Conservation (phyloP, 306 rosid genomes). For the Acacia melanoxylon region DNA sequence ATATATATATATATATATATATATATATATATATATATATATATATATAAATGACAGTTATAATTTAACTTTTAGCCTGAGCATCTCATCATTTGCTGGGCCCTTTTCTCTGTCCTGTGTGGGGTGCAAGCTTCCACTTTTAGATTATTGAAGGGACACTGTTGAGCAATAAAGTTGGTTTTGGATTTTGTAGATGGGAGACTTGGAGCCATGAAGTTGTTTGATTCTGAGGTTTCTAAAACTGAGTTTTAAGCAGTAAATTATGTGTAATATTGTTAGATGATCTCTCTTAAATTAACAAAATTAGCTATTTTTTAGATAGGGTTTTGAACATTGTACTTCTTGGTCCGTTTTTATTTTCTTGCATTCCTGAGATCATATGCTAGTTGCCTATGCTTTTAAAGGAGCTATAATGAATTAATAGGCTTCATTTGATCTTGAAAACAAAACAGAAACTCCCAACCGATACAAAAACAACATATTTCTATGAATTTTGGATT, state of each 20-base stretch:
- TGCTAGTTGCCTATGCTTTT: neutral
- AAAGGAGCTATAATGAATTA: neutral
- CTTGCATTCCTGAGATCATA: neutral
- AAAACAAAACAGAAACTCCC: too few relatives aligned
- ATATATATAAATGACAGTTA: too few relatives aligned
- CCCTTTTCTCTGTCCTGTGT: neutral
- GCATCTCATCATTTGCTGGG: constrained; percentile 1
- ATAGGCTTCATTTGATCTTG: neutral
- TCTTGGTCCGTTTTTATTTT: neutral
- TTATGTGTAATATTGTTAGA: neutral
- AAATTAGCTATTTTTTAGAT: neutral
- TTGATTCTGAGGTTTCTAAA: neutral
- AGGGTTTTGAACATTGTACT: neutral
- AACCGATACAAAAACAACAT: too few relatives aligned
- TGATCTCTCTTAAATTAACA: neutral
- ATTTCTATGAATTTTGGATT: too few relatives aligned
- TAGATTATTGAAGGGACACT: neutral
- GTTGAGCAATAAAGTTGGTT: neutral
- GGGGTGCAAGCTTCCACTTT: constrained; percentile 6
- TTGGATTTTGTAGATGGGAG: neutral
- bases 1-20: neutral
- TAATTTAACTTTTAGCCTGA: neutral
- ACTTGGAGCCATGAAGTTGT: neutral
- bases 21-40: too few relatives aligned
- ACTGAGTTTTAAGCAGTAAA: neutral